phyloP scores from a whole-genome alignment of 2,329 filamentous ascomycete species.

The Fusarium beomiforme region DNA sequence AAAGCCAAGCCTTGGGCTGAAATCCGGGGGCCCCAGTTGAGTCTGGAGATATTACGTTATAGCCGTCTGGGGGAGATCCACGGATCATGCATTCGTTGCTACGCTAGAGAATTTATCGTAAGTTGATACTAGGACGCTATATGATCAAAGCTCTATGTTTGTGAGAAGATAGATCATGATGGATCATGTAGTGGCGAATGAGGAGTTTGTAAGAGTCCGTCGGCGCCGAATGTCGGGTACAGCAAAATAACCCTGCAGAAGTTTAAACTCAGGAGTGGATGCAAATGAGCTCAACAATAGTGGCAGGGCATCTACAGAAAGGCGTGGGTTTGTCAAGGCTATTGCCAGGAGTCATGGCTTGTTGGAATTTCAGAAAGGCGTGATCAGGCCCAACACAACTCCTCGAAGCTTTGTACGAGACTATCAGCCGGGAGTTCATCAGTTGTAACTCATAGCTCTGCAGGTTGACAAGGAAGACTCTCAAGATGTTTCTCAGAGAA shows the following conservation, averaged over 20 bases:
- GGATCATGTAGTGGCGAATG: neutral
- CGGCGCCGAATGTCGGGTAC: neutral
- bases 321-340: neutral
- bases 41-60: neutral
- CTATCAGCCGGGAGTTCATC: too few relatives aligned
- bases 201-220: accelerated
- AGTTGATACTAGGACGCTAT: neutral
- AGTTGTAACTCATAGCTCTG: too few relatives aligned
- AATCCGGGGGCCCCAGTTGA: slow-evolving; percentile 4
- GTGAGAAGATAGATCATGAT: neutral
- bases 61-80: slow-evolving; percentile 1
- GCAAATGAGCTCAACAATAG: neutral
- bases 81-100: neutral
- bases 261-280: neutral
- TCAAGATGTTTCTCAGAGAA: too few relatives aligned
- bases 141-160: neutral
- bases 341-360: accelerated
- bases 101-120: slow-evolving; percentile 5
- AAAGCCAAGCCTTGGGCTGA: neutral
- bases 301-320: neutral
- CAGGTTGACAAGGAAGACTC: too few relatives aligned
- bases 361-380: neutral
- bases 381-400: neutral
- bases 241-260: neutral
- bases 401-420: neutral